Percentiles rank a stretch among this genome's conserved stretches.
phyloP scores from a whole-genome alignment of 140 eudicot species.

The Eryngium alpinum region DNA sequence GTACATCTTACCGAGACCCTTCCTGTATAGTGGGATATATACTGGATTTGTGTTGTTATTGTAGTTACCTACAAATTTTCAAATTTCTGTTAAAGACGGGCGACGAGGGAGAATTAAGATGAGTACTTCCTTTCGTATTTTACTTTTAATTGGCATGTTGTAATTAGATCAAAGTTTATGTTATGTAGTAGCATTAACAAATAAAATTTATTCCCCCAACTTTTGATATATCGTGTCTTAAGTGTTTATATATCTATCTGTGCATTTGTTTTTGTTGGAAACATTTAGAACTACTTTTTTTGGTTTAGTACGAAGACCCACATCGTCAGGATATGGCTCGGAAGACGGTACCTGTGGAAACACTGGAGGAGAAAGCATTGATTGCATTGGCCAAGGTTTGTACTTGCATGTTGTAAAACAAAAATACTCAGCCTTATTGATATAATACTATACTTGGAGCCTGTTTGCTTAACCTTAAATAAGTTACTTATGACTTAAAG shows the following conservation, averaged over 20 bases:
- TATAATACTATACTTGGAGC: no score
- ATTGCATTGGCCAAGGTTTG: constrained; percentile 83
- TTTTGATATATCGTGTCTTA: not conserved
- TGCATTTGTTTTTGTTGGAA: not conserved
- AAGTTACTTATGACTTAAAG: no score
- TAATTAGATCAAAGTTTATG: not conserved
- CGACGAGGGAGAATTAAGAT: no score
- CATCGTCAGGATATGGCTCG: constrained; percentile 76
- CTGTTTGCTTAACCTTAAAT: no score
- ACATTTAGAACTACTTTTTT: not conserved
- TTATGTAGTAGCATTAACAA: not conserved
- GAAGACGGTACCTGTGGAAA: constrained; percentile 73
- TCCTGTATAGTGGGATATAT: no score
- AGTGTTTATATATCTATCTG: not conserved
- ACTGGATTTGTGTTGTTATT: no score
- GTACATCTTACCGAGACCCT: no score
- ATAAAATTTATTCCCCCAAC: not conserved
- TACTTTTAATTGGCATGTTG: no score
- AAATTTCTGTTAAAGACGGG: no score
- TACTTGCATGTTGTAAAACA: constrained; percentile 6
- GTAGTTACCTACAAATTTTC: no score
- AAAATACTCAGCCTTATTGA: no score
- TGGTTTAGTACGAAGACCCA: constrained; percentile 71
- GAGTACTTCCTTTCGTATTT: no score
- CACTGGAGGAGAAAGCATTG: constrained; percentile 85